These are phyloP conservation scores for Trametopsis cervina DNA, from an alignment of 768 basidiomycete species.

Conservation along the genomic window DNA sequence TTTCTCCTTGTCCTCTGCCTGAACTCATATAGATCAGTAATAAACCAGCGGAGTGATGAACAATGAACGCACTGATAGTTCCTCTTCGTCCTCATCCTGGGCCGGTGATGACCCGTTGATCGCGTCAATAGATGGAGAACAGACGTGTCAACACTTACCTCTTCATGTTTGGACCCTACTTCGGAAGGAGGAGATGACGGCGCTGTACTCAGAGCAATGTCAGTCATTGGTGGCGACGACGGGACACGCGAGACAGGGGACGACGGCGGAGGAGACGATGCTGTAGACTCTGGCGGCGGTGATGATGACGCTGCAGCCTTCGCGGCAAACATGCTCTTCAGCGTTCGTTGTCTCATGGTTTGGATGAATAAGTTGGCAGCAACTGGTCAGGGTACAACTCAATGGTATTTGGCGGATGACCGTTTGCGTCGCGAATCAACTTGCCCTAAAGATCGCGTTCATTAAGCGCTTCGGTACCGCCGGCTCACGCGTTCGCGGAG, in stretches of 20 bases:
- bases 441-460: no score
- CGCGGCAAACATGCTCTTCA: background rate
- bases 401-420: no score
- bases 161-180: background rate
- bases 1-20: slow-evolving; percentile 44
- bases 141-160: background rate
- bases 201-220: slow-evolving; percentile 1
- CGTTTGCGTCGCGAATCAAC: no score
- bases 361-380: no score
- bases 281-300: background rate
- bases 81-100: slow-evolving; percentile 11
- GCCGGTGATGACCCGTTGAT: background rate
- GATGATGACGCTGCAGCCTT: background rate
- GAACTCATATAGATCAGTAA: background rate
- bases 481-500: no score
- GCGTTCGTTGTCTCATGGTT: background rate
- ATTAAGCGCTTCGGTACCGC: no score
- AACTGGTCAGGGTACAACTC: no score
- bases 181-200: slow-evolving; percentile 1
- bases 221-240: slow-evolving; percentile 1
- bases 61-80: slow-evolving; percentile 3
- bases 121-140: background rate
- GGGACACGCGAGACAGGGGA: slow-evolving; percentile 4
- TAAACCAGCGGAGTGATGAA: background rate
- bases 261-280: slow-evolving; percentile 4